These are phyloP conservation scores for Aspergillus clavatus DNA, from an alignment of 2,329 filamentous ascomycete species.

Conservation along the genomic window DNA sequence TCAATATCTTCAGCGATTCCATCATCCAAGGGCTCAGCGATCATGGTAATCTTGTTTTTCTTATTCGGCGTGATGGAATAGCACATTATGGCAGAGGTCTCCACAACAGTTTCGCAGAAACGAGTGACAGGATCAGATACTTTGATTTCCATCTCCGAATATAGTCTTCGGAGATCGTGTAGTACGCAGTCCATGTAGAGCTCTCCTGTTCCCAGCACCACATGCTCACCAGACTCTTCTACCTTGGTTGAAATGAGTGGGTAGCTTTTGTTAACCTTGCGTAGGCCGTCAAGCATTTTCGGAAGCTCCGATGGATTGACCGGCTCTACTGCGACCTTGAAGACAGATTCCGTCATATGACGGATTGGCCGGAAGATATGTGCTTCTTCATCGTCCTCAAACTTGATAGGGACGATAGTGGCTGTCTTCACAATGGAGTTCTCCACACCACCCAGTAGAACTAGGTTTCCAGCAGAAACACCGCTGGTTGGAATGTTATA, in stretches of 20 bases:
- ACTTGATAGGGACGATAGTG: constrained; percentile 73
- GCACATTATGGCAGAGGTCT: constrained; percentile 95
- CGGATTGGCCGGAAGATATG: constrained; percentile 91
- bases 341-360: constrained; percentile 94
- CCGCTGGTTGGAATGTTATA: constrained; percentile 92
- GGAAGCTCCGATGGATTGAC: constrained; percentile 97
- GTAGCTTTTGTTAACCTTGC: constrained; percentile 97
- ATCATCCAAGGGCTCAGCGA: constrained; percentile 90
- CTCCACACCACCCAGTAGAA: constrained; percentile 86
- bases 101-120: constrained; percentile 96
- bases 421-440: constrained; percentile 98
- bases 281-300: constrained; percentile 95
- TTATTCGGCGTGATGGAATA: constrained; percentile 98
- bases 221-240: constrained; percentile 94
- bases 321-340: constrained; percentile 96
- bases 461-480: constrained; percentile 89
- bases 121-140: constrained; percentile 95
- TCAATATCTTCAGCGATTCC: constrained; percentile 96
- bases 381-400: constrained; percentile 83
- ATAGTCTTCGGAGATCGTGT: constrained; percentile 87
- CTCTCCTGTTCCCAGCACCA: constrained; percentile 91
- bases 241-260: constrained; percentile 94
- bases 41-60: constrained; percentile 99
- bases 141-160: constrained; percentile 98
- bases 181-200: constrained; percentile 99